Conservation (phyloP, 176 grass and related monocot species). For the Otatea glauca region DNA sequence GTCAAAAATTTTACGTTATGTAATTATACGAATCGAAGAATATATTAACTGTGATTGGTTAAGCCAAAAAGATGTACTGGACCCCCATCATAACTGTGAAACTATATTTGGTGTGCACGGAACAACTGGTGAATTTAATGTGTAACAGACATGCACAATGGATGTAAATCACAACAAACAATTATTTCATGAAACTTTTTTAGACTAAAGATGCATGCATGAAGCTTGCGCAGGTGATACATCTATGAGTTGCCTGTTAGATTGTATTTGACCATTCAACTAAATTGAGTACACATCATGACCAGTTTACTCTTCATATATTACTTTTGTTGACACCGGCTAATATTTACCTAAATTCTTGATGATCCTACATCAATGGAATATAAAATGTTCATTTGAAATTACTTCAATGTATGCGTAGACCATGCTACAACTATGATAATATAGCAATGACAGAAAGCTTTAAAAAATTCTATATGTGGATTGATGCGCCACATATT, state of each 20-base stretch:
- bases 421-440: neutral
- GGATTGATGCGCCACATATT: neutral
- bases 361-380: neutral
- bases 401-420: neutral
- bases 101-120: neutral
- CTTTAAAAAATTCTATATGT: neutral
- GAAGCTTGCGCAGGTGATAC: neutral
- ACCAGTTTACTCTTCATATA: neutral
- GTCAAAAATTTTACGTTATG: constrained; percentile 24
- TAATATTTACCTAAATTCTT: neutral
- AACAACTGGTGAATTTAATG: neutral
- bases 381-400: neutral
- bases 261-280: neutral
- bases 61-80: constrained; percentile 4
- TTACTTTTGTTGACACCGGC: neutral
- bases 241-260: neutral
- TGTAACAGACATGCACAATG: constrained; percentile 5
- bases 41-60: constrained; percentile 24
- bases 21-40: constrained; percentile 24
- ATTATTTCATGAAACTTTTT: constrained; percentile 11
- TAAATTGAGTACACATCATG: neutral
- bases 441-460: neutral
- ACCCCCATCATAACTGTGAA: neutral
- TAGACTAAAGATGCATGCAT: neutral
- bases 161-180: neutral